These are phyloP conservation scores for Filobasidium floriforme DNA, from an alignment of 768 basidiomycete genomes.

Conservation along the genomic window DNA sequence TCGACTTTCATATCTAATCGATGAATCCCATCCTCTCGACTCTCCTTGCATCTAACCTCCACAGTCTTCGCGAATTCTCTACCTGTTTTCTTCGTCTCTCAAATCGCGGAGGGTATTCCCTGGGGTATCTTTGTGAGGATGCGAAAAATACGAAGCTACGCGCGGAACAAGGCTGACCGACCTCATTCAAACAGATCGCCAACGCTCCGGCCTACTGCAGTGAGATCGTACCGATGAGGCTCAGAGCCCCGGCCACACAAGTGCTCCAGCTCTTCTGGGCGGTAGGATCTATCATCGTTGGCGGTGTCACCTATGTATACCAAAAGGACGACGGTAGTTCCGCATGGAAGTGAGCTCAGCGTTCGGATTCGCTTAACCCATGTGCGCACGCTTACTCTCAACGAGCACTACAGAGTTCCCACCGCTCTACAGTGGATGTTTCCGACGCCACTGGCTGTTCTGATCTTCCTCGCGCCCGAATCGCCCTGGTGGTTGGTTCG, in stretches of 20 bases:
- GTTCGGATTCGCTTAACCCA: too few relatives aligned
- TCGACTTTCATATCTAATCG: too few relatives aligned
- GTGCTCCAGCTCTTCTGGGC: slow-evolving; percentile 30
- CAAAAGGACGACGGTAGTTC: neutral
- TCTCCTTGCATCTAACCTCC: too few relatives aligned
- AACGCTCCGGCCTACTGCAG: slow-evolving; percentile 38
- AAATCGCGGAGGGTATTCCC: slow-evolving; percentile 21
- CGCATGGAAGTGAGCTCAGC: too few relatives aligned
- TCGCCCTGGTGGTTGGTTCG: slow-evolving; percentile 32
- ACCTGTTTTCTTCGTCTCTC: slow-evolving; percentile 27
- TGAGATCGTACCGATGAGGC: slow-evolving; percentile 34
- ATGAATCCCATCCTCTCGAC: too few relatives aligned
- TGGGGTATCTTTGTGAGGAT: slow-evolving; percentile 27
- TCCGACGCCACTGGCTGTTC: slow-evolving; percentile 39
- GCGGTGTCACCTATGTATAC: slow-evolving; percentile 28
- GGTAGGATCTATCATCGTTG: slow-evolving; percentile 37
- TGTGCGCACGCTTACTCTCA: neutral
- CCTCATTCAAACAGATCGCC: neutral
- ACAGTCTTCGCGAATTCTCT: slow-evolving; percentile 32
- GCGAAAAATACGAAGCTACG: neutral
- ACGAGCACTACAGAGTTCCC: slow-evolving; percentile 27
- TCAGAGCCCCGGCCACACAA: slow-evolving; percentile 30
- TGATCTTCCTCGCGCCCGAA: slow-evolving; percentile 38
- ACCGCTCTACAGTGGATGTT: slow-evolving; percentile 41
- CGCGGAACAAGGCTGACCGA: neutral